phyloP scores from a whole-genome alignment of 1,284 basidiomycete genomes.

The Cryptococcus wingfieldii region DNA sequence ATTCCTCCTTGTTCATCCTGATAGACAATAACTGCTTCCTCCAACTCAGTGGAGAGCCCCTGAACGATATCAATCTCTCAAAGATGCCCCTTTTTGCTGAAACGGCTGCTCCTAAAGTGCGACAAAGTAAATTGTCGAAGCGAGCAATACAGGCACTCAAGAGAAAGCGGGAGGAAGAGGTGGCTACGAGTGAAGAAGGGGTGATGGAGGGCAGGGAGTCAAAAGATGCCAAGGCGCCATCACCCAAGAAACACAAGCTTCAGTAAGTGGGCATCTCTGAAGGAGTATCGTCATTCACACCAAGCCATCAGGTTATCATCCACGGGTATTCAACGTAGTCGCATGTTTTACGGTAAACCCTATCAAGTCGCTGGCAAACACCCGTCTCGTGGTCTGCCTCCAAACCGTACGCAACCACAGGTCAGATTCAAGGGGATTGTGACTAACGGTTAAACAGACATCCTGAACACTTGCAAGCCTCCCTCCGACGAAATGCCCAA shows the following conservation, averaged over 20 bases:
- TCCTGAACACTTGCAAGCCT: slow-evolving; percentile 27
- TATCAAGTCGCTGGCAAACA: slow-evolving; percentile 8
- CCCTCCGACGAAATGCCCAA: slow-evolving; percentile 1
- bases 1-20: slow-evolving; percentile 49
- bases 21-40: slow-evolving; percentile 51
- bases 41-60: slow-evolving; percentile 50
- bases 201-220: no score
- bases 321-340: slow-evolving; percentile 29
- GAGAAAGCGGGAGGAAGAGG: neutral
- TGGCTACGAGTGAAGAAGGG: no score
- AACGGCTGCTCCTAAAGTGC: neutral
- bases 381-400: slow-evolving; percentile 36
- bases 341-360: slow-evolving; percentile 46
- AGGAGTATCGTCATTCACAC: no score
- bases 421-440: neutral
- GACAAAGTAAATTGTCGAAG: neutral
- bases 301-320: no score
- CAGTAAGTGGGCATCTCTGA: no score
- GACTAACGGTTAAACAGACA: slow-evolving; percentile 23
- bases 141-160: neutral
- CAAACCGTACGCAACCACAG: slow-evolving; percentile 28
- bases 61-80: slow-evolving; percentile 34
- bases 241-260: no score
- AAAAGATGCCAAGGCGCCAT: no score
- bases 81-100: neutral